Conservation (phyloP, 441 rosid species). For the Adansonia rubrostipa region DNA sequence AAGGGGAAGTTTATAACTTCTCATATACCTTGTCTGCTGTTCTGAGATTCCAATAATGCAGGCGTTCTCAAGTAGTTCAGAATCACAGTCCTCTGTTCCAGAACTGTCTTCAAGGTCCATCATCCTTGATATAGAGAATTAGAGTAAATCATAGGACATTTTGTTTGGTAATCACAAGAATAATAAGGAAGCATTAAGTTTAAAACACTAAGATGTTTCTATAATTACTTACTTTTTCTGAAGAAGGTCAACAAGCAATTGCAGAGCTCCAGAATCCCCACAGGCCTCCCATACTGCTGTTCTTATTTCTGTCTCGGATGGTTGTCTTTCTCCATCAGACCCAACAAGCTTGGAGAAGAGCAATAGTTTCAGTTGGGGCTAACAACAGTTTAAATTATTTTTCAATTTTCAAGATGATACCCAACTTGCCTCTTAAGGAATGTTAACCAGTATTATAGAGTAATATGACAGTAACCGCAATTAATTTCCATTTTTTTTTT, state of each 20-base stretch:
- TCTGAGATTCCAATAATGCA: constrained; percentile 35
- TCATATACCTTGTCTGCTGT: constrained; percentile 36
- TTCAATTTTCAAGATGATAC: constrained; percentile 11
- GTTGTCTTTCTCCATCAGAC: constrained; percentile 62
- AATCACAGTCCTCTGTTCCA: constrained; percentile 65
- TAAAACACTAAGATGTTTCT: neutral
- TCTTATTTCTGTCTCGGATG: constrained; percentile 78
- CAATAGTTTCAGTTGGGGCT: constrained; percentile 13
- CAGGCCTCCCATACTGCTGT: constrained; percentile 92
- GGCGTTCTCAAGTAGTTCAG: constrained; percentile 51
- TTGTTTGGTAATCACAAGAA: neutral
- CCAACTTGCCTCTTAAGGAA: neutral
- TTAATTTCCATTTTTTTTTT: neutral
- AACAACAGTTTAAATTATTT: neutral
- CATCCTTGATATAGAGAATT: constrained; percentile 54
- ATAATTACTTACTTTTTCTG: constrained; percentile 60
- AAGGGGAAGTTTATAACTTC: constrained; percentile 26
- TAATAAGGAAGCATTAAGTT: neutral
- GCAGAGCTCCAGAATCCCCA: constrained; percentile 94
- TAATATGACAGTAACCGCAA: neutral
- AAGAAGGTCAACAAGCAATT: constrained; percentile 89
- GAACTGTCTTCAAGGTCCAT: constrained; percentile 79
- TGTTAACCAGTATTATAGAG: neutral
- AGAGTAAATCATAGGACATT: neutral
- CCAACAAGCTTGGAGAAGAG: constrained; percentile 65